Base-by-base conservation (phyloP, 805 yeast species). In the Ogataea methylovora region DNA sequence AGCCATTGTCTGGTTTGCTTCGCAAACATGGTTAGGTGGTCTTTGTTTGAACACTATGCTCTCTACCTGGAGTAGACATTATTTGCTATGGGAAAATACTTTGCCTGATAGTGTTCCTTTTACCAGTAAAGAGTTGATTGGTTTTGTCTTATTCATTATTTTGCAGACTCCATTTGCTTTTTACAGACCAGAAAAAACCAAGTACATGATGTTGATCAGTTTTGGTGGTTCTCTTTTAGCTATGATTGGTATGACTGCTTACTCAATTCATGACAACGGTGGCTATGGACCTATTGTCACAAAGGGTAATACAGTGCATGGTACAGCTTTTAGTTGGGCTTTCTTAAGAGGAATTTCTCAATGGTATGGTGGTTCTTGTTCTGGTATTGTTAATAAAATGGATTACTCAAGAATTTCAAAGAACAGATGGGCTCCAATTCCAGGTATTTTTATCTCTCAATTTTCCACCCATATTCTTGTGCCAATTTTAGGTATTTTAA, bases 11-110 rank as follows among this genome's bases (percentile, higher is more conserved):
- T 71, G 73, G 70, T 65, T 57, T 39, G 63, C 66, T 1, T 57
- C 61, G 11, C 69, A 68, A 39, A 54, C 71, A 2, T 71, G 58
- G 52, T 54, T 69, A 9, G 73, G 75, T 24, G 73, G 70, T 1
- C 63, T 61, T 26, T 56, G 69, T 36, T 46, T 69, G 8, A 54
- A 61, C 12, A 49, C 58, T 21, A 49, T 71, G n/a, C 36, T 70
- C 14, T 52, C 61, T 12, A 50, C 67, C 18, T 56, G 64, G 48
- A 60, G 64, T 41, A 53, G 61, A 11, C 44, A 55, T 10, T 70
- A 57, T 44, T 50, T 60, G 46, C 56, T 49, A 32, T 50, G 68
- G 54, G 48, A 56, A 33, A 64, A 67, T 45, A 61, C 67, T 3
- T 49, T 63, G 28, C 71, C 60, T 2, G 63, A 52, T 1, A 44